Conservation (phyloP, 1,284 basidiomycete genomes). For the Pholiota adiposa region DNA sequence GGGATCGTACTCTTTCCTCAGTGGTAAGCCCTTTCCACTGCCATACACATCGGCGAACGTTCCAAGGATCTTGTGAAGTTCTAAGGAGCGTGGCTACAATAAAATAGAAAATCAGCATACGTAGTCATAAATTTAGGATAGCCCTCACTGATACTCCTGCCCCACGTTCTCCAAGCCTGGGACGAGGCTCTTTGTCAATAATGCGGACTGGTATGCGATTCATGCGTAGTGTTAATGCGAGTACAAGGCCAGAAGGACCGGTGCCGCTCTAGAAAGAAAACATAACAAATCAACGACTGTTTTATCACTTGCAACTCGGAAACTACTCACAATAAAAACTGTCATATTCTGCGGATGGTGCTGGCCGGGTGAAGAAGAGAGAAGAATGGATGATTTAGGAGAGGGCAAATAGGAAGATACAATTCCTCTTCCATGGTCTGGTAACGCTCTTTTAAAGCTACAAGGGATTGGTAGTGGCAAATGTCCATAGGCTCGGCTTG, state of each 20-base stretch:
- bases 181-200: conserved; percentile 37
- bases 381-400: background rate
- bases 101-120: background rate
- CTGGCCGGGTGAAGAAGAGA: background rate
- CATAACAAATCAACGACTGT: background rate
- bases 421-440: background rate
- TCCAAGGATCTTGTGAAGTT: conserved; percentile 25
- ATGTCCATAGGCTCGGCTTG: background rate
- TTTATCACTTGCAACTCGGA: background rate
- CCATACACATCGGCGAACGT: conserved; percentile 23
- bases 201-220: conserved; percentile 42
- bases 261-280: conserved; percentile 23
- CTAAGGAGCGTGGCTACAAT: conserved; percentile 26
- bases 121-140: background rate
- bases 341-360: background rate
- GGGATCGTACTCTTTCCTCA: conserved; percentile 18
- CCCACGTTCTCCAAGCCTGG: conserved; percentile 37
- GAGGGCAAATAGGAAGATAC: background rate
- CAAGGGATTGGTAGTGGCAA: no score
- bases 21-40: conserved; percentile 8
- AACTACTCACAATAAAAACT: background rate
- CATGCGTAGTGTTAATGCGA: conserved; percentile 35
- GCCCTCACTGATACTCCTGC: conserved; percentile 27
- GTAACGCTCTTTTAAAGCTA: background rate
- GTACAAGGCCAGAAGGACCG: conserved; percentile 42